Base-by-base conservation (phyloP, 257 asterid genomes). In the Nicotiana otophora region DNA sequence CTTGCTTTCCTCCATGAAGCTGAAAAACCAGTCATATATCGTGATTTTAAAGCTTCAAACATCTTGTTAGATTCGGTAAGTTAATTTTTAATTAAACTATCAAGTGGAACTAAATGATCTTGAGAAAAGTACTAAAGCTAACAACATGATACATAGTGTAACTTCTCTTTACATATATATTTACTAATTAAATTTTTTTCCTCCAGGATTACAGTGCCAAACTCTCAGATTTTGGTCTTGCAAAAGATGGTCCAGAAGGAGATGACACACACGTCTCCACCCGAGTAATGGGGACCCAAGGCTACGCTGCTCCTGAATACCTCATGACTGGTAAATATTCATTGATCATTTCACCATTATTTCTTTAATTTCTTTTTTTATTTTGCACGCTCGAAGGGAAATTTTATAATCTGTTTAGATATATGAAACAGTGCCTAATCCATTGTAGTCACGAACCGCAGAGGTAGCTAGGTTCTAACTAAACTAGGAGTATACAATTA, bases 301-400 rank as follows among this genome's bases (percentile, higher is more conserved):
- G 84, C 58, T 80, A 84, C 51, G 81, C 86, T 0, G 86, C 86
- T 33, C 86, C 86, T 3, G 86, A 84, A 72, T 84, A 84, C 77
- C 30, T 84, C 65, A 84, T 84, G 86, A 84, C 86, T 28, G 85
- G 85, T 82, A 82, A 60, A 5, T 19, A 19, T 69, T 69, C 16
- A 33, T 30, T 1, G 20, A 60, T 54, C 60, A 16, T 54, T 54
- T 14, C 19, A 54, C 20, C 19, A 8, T 42, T 42, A 42, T 42
- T 42, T 42, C 11, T 39, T 39, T 36, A 5, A 6, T 39, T 39
- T 39, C 10, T 7, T 7, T 39, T 34, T 36, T 36, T 36, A 36
- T 36, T 5, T 39, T 39, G 48, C 48, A 6, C 46, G 2, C 2
- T 39, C 48, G 48, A 39, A 39, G 48, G 48, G 48, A 39, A 39